phyloP scores from a whole-genome alignment of 768 basidiomycete genomes.

The Holtermannia corniformis region DNA sequence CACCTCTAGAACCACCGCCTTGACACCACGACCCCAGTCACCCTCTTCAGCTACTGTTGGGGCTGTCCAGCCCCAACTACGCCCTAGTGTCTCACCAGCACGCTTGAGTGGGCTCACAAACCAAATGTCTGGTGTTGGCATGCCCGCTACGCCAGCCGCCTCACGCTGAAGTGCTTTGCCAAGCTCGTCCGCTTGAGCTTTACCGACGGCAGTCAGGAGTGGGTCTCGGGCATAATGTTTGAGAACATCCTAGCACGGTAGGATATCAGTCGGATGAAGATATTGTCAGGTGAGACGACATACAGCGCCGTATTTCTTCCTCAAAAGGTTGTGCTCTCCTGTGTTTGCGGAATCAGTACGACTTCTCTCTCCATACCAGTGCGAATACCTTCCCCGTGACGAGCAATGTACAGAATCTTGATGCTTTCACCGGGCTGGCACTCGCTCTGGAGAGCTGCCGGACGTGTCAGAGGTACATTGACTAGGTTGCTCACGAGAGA shows the following conservation, averaged over 20 bases:
- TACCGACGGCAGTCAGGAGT: slow-evolving; percentile 13
- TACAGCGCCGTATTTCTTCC: slow-evolving; percentile 7
- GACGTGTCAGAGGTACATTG: not conserved
- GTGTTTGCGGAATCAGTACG: not conserved
- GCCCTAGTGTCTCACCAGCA: slow-evolving; percentile 16
- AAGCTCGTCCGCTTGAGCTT: slow-evolving; percentile 11
- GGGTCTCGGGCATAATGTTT: slow-evolving; percentile 8
- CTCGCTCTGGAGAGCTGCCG: slow-evolving; percentile 8
- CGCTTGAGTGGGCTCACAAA: slow-evolving; percentile 16
- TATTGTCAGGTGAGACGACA: not conserved
- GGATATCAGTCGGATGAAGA: not conserved
- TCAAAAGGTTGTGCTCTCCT: slow-evolving; percentile 21
- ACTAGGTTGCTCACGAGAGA: not conserved
- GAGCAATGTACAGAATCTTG: slow-evolving; percentile 19
- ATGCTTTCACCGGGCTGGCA: slow-evolving; percentile 15
- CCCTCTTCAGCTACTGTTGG: not conserved
- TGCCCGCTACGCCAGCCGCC: slow-evolving; percentile 2
- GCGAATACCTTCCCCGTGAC: slow-evolving; percentile 22
- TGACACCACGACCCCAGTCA: slow-evolving; percentile 11
- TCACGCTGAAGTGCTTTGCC: slow-evolving; percentile 13
- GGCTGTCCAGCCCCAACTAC: slow-evolving; percentile 21
- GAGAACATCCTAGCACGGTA: not conserved
- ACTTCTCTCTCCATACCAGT: not conserved
- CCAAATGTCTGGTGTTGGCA: slow-evolving; percentile 16
- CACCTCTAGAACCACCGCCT: slow-evolving; percentile 17